These are phyloP conservation scores for Rhododendron ovatum DNA, from an alignment of 148 eudicot species.

Conservation along the genomic window DNA sequence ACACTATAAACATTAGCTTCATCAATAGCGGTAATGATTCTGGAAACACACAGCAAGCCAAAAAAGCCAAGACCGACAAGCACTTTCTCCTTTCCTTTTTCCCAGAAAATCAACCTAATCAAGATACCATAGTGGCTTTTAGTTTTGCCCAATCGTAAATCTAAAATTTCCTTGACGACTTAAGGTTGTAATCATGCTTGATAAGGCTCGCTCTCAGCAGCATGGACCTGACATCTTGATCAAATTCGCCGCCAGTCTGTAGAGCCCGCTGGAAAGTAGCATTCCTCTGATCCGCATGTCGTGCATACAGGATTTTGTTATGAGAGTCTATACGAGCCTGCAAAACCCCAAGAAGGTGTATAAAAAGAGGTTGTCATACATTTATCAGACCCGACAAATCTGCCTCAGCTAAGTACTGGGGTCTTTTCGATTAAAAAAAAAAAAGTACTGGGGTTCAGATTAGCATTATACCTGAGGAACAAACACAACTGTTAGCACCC, in stretches of 20 bases:
- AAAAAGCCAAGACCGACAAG: background rate
- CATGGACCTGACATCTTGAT: constrained; percentile 79
- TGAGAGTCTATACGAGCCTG: constrained; percentile 98
- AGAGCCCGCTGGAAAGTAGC: constrained; percentile 86
- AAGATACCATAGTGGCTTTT: background rate
- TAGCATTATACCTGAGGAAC: background rate
- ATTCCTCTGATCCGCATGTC: constrained; percentile 93
- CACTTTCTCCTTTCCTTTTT: background rate
- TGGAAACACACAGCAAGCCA: background rate
- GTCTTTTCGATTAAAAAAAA: too few species aligned
- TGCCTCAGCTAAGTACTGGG: background rate
- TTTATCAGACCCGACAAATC: background rate
- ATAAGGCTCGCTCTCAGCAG: constrained; percentile 71
- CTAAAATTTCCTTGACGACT: constrained; percentile 41
- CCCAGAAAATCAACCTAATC: background rate
- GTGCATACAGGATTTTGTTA: constrained; percentile 88
- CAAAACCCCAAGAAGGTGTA: constrained; percentile 8
- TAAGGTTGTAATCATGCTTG: constrained; percentile 58
- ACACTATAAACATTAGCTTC: background rate
- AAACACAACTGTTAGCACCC: background rate
- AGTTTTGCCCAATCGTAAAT: background rate
- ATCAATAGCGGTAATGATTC: background rate
- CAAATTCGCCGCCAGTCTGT: constrained; percentile 80
- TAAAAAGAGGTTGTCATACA: background rate
- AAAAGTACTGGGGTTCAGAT: background rate